Evolutionary conservation across 306 rosid genomes (phyloP).

Genomic region (Pyrus betulifolia): DNA sequence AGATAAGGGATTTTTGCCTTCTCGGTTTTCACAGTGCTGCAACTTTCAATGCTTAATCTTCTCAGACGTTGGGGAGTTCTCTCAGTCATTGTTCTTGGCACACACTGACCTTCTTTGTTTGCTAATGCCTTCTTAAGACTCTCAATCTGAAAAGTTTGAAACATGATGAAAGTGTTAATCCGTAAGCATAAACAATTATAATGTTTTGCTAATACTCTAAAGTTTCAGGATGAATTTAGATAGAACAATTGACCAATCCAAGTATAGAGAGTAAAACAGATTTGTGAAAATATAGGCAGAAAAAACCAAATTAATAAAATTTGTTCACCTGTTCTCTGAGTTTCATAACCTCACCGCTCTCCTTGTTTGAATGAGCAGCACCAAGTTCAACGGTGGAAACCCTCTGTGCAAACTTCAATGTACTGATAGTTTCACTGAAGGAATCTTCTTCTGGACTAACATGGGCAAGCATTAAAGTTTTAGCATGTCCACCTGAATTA

Average conservation of each 20-base stretch:
- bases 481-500: slow-evolving; percentile 81
- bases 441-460: slow-evolving; percentile 89
- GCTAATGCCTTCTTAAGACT: slow-evolving; percentile 69
- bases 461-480: slow-evolving; percentile 94
- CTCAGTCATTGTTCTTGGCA: slow-evolving; percentile 26
- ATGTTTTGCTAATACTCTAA: not conserved
- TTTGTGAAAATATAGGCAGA: not conserved
- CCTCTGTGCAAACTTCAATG: slow-evolving; percentile 85
- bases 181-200: not conserved
- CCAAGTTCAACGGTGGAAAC: slow-evolving; percentile 92
- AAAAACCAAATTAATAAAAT: slow-evolving; percentile 1
- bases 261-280: not conserved
- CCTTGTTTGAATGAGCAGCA: slow-evolving; percentile 66
- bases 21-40: slow-evolving; percentile 34
- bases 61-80: slow-evolving; percentile 56
- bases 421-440: slow-evolving; percentile 74
- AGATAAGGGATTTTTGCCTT: slow-evolving; percentile 36
- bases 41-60: slow-evolving; percentile 75
- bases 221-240: not conserved
- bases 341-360: slow-evolving; percentile 71
- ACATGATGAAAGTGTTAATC: not conserved
- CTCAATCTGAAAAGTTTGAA: slow-evolving; percentile 48
- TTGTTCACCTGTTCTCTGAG: slow-evolving; percentile 67
- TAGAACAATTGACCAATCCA: not conserved
- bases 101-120: slow-evolving; percentile 43